Percentiles rank a stretch among this genome's conserved stretches.
Conservation (phyloP, 305 asterid species). For the Plantago coronopus region DNA sequence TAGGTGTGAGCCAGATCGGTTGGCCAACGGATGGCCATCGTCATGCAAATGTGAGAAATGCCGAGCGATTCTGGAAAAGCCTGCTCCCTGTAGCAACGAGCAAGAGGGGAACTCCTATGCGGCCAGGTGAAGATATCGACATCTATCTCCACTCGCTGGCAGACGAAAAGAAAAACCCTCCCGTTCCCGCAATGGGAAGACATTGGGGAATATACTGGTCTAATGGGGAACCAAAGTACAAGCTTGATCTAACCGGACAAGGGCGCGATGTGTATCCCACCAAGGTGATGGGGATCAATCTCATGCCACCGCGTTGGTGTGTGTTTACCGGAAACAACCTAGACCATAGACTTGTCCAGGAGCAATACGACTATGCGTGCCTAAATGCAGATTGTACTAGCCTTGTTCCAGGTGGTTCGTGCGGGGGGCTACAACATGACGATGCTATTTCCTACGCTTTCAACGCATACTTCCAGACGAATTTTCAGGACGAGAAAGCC, state of each 20-base stretch:
- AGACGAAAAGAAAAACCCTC: constrained; percentile 26
- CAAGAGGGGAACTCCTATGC: constrained; percentile 48
- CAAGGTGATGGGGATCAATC: constrained; percentile 32
- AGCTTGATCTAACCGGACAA: constrained; percentile 40
- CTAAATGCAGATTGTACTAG: constrained; percentile 36
- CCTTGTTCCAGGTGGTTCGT: constrained; percentile 32
- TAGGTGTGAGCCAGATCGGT: constrained; percentile 32
- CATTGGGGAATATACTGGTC: constrained; percentile 52
- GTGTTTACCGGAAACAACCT: constrained; percentile 22
- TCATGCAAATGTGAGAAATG: constrained; percentile 22
- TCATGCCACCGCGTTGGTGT: constrained; percentile 58
- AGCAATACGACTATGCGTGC: no score
- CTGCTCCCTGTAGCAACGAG: constrained; percentile 27
- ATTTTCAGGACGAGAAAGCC: constrained; percentile 21
- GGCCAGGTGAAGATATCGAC: constrained; percentile 32
- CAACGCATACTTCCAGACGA: constrained; percentile 32
- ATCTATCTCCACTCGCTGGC: constrained; percentile 23
- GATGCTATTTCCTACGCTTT: constrained; percentile 39
- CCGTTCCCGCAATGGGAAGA: neutral
- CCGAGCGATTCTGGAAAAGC: constrained; percentile 31
- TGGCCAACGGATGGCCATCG: constrained; percentile 55
- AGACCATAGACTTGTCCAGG: no score
- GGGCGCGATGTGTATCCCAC: constrained; percentile 38
- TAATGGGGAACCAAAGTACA: constrained; percentile 46
- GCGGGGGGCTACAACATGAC: constrained; percentile 25